Evolutionary conservation across 2,329 filamentous ascomycete genomes (phyloP).

Genomic region (Colletotrichum liriopes): DNA sequence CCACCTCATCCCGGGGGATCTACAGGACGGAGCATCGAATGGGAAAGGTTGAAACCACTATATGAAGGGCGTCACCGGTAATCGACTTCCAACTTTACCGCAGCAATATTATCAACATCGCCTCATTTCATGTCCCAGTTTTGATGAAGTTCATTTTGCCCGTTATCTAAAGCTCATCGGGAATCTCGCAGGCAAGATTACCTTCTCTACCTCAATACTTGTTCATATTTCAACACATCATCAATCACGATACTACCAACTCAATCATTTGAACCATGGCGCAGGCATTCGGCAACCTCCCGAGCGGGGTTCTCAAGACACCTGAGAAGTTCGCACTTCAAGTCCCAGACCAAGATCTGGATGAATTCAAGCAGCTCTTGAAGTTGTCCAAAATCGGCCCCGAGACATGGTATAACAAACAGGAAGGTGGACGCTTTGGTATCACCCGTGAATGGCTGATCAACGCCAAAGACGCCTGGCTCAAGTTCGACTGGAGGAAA

Average conservation of each 20-base stretch:
- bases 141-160: too few species aligned
- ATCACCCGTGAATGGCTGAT: constrained; percentile 63
- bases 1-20: neutral
- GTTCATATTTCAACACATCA: neutral
- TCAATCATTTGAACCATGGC: constrained; percentile 10
- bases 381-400: constrained; percentile 64
- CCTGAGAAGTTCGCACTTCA: constrained; percentile 56
- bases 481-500: constrained; percentile 64
- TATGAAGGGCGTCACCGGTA: neutral
- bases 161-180: neutral
- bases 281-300: constrained; percentile 27
- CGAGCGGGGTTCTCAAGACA: constrained; percentile 7
- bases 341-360: constrained; percentile 59
- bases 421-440: constrained; percentile 60
- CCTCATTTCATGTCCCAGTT: neutral
- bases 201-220: neutral
- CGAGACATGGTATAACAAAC: constrained; percentile 63
- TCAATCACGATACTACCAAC: neutral
- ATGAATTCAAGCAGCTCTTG: constrained; percentile 63
- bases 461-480: constrained; percentile 59
- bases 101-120: too few species aligned
- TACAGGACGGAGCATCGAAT: constrained; percentile 1
- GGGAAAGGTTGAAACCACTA: too few species aligned
- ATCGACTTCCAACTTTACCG: neutral
- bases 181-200: neutral